Conservation (phyloP, 225 moss, liverwort and hornwort species). For the Thuidium tamariscinum region DNA sequence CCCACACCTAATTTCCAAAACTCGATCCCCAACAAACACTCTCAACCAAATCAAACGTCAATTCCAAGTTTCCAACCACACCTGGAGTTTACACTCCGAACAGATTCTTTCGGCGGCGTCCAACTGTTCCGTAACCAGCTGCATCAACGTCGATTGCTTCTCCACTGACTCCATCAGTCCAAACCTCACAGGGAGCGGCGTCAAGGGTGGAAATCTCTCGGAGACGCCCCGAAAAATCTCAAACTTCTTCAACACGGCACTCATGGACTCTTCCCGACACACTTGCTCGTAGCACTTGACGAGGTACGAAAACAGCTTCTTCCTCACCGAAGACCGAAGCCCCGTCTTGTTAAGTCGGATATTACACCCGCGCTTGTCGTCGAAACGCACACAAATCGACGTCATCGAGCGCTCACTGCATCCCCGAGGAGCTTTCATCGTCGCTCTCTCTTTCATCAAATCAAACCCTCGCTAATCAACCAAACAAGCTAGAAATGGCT, state of each 20-base stretch:
- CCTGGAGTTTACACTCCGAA: background rate
- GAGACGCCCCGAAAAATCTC: background rate
- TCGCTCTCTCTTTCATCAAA: background rate
- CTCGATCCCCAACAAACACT: background rate
- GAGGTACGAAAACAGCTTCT: background rate
- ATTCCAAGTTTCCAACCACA: background rate
- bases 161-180: fast-evolving
- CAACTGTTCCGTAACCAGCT: background rate
- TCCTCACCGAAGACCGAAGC: background rate
- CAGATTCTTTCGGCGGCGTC: background rate
- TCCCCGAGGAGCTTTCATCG: background rate
- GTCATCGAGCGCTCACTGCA: background rate
- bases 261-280: background rate
- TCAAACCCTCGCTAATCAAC: background rate
- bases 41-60: background rate
- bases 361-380: background rate
- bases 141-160: background rate
- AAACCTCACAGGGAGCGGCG: background rate
- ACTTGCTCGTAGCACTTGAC: background rate
- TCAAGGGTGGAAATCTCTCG: background rate
- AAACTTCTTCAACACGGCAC: background rate
- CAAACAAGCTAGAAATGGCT: background rate
- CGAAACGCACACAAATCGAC: background rate
- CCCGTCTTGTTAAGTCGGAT: background rate
- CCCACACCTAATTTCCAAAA: background rate